A percentile compares a stretch with the other conserved stretches of the same genome.
These are phyloP conservation scores for Xylaria sp. DNA, from an alignment of 2,329 filamentous ascomycete genomes.

Conservation along the genomic window DNA sequence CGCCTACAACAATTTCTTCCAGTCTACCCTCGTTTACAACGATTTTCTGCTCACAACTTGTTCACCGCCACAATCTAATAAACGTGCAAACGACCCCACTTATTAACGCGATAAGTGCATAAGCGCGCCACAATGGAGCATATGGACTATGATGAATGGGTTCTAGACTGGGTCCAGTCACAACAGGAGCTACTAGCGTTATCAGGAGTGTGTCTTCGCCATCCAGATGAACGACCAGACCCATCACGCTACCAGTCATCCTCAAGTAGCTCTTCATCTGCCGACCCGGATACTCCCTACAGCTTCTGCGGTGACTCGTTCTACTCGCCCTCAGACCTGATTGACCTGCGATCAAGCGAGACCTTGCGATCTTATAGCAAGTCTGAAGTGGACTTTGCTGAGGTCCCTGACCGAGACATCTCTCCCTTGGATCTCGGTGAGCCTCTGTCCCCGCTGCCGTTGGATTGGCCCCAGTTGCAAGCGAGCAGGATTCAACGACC, in stretches of 20 bases:
- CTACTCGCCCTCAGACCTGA: slow-evolving; percentile 17
- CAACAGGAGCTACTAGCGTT: neutral
- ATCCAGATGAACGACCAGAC: too few species aligned
- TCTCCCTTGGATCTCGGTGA: neutral
- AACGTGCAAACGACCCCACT: neutral
- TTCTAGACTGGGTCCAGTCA: neutral
- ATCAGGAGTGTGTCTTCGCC: too few species aligned
- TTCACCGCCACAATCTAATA: neutral
- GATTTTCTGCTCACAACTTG: neutral
- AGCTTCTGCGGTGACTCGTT: slow-evolving; percentile 6
- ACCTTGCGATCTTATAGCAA: neutral
- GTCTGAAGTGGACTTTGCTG: neutral
- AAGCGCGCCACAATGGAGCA: too few species aligned
- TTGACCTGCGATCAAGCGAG: slow-evolving; percentile 14
- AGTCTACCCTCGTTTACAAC: slow-evolving; percentile 8
- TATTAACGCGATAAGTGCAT: slow-evolving; percentile 24
- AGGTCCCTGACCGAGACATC: neutral
- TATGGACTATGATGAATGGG: too few species aligned
- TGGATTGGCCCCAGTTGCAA: too few species aligned
- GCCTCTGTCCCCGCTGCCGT: too few species aligned
- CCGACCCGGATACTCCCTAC: too few species aligned
- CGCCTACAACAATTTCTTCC: neutral
- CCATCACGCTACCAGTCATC: too few species aligned
- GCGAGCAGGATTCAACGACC: too few species aligned
- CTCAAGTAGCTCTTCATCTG: too few species aligned